Evolutionary conservation across 257 asterid genomes (phyloP).

Genomic region (Solanum acaule): DNA sequence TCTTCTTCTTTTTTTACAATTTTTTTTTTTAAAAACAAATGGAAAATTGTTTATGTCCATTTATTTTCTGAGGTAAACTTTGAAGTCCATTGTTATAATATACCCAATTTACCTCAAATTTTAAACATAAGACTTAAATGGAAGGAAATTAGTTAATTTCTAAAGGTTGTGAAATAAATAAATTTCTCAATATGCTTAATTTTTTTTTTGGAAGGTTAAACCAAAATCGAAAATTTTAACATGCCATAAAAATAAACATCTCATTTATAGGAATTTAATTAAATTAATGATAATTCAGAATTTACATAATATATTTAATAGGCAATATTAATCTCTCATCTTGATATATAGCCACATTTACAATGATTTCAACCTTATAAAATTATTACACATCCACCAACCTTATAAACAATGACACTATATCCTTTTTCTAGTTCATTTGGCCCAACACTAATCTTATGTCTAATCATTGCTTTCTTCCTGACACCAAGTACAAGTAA

Average conservation of each 20-base stretch:
- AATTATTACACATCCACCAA: no score
- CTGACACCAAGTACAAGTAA: neutral
- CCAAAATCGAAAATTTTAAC: neutral
- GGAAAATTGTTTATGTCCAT: neutral
- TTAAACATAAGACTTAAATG: neutral
- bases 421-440: neutral
- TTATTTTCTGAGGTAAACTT: neutral
- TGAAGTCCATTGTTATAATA: no score
- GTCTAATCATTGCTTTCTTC: neutral
- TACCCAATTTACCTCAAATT: neutral
- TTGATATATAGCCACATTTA: neutral
- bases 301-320: neutral
- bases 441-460: no score
- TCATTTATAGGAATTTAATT: neutral
- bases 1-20: no score
- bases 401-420: neutral
- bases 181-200: neutral
- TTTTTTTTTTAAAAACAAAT: no score
- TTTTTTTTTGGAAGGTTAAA: neutral
- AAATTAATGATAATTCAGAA: neutral
- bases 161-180: neutral
- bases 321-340: neutral
- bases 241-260: neutral
- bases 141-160: neutral
- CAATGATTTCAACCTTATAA: no score